Evolutionary conservation across 495 filamentous ascomycete species (phyloP).

Genomic region (Lepidopterella palustris): DNA sequence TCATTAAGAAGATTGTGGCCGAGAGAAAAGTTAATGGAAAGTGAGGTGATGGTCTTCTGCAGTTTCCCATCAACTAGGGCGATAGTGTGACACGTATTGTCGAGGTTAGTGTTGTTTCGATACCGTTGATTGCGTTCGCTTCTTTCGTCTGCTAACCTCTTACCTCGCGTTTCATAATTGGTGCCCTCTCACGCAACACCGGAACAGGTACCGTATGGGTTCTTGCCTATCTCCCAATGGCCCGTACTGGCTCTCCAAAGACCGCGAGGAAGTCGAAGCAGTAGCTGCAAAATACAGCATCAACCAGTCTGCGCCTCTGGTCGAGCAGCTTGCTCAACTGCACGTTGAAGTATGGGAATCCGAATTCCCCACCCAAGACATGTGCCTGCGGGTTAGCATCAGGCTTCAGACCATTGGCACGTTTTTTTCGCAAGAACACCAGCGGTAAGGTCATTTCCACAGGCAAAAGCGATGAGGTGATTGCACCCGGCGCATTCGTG

Average conservation of each 20-base stretch:
- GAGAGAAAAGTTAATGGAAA: no score
- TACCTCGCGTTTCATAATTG: conserved; percentile 43
- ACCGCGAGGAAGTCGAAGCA: conserved; percentile 39
- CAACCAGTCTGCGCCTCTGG: conserved; percentile 30
- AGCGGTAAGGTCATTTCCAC: conserved; percentile 36
- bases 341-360: conserved; percentile 42
- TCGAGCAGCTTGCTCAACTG: conserved; percentile 37
- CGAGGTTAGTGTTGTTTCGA: no score
- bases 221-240: conserved; percentile 37
- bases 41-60: no score
- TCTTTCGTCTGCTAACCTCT: conserved; percentile 28
- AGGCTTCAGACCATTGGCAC: conserved; percentile 35
- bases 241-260: conserved; percentile 39
- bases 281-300: conserved; percentile 36
- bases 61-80: no score
- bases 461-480: conserved; percentile 36
- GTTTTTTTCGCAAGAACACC: conserved; percentile 35
- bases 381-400: conserved; percentile 43
- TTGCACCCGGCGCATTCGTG: conserved; percentile 40
- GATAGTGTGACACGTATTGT: no score
- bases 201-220: conserved; percentile 43
- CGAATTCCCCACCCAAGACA: conserved; percentile 42
- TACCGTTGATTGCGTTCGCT: no score
- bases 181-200: conserved; percentile 38
- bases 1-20: no score